Percentiles rank a stretch among this genome's conserved stretches.
Evolutionary conservation across 192 early-diverging fungal genomes (phyloP).

Genomic region (Polychytrium aggregatum): DNA sequence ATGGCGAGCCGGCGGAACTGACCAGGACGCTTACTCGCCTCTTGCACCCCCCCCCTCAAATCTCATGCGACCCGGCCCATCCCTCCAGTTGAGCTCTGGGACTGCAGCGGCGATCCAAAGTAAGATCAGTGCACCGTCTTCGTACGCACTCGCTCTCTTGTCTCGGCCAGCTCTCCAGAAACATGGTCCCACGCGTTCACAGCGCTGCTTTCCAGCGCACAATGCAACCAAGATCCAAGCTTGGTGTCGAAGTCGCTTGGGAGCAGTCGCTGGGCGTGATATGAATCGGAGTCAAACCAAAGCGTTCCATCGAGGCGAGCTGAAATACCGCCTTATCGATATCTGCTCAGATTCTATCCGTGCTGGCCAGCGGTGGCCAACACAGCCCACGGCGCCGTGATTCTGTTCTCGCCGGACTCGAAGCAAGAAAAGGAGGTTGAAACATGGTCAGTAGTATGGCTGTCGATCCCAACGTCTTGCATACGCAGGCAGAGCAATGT

Average conservation of each 20-base stretch:
- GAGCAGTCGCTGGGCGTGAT: no score
- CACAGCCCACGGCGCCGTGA: constrained; percentile 19
- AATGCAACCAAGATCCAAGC: neutral
- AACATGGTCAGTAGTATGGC: constrained; percentile 10
- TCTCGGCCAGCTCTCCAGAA: no score
- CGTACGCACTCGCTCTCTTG: no score
- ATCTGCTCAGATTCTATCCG: constrained; percentile 9
- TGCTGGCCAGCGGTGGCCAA: constrained; percentile 24
- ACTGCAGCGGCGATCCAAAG: constrained; percentile 31
- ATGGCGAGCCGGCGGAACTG: no score
- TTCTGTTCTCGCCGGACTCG: constrained; percentile 18
- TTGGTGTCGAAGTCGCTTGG: neutral
- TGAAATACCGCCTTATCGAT: neutral
- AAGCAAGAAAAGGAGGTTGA: constrained; percentile 34
- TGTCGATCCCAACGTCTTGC: neutral
- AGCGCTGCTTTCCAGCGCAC: no score
- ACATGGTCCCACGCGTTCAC: no score
- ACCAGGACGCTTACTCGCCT: no score
- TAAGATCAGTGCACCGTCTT: no score
- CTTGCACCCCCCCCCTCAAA: no score
- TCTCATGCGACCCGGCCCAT: no score
- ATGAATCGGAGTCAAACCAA: neutral
- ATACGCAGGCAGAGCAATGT: neutral
- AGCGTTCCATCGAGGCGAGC: no score
- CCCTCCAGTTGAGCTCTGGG: constrained; percentile 30